phyloP scores from a whole-genome alignment of 2,329 filamentous ascomycete species.

The Stachybotrys chlorohalonatus region DNA sequence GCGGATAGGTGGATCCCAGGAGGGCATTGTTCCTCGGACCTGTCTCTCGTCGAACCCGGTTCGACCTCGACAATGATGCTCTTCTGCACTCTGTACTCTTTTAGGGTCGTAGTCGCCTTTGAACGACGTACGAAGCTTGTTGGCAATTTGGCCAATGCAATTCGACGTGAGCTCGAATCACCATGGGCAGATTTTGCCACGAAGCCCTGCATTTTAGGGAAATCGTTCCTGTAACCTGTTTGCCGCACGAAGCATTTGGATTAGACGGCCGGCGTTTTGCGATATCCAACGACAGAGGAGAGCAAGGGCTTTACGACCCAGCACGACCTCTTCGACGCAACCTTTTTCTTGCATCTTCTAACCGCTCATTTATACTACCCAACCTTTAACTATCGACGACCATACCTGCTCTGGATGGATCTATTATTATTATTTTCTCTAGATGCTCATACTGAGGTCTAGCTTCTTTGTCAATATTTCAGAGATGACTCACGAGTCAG shows the following conservation, averaged over 20 bases:
- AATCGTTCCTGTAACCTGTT: neutral
- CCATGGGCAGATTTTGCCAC: too few relatives aligned
- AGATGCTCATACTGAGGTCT: neutral
- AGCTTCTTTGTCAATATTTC: neutral
- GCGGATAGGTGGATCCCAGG: slow-evolving; percentile 78
- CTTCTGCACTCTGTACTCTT: neutral
- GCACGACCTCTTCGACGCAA: neutral
- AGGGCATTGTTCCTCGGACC: slow-evolving; percentile 88
- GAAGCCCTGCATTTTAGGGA: neutral
- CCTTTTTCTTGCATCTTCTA: neutral
- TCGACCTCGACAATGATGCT: slow-evolving; percentile 57
- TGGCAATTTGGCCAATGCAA: too few relatives aligned
- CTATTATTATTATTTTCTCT: neutral
- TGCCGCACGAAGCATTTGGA: neutral
- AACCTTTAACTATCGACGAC: neutral
- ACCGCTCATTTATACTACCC: neutral
- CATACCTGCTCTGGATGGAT: neutral
- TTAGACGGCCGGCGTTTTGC: neutral
- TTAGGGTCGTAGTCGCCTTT: neutral
- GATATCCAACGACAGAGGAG: neutral
- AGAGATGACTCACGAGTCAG: neutral
- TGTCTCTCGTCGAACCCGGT: slow-evolving; percentile 89
- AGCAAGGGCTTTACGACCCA: neutral
- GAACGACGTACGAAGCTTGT: neutral
- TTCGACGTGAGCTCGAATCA: too few relatives aligned